phyloP scores from a whole-genome alignment of 108 stramenopile species.

The Fragilaria radians region DNA sequence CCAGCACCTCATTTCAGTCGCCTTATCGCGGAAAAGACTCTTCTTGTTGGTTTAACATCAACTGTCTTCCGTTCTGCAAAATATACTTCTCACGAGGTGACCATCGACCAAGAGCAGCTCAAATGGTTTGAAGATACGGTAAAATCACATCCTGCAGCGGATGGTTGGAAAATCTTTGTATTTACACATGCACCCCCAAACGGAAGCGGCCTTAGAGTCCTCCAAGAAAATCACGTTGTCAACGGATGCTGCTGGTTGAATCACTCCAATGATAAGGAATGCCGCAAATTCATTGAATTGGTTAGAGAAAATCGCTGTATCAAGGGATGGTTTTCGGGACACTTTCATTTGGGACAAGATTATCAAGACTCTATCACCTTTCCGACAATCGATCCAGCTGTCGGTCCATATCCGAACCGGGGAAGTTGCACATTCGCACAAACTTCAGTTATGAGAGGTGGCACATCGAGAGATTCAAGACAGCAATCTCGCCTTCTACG shows the following conservation, averaged over 20 bases:
- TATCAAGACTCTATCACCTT: constrained; percentile 21
- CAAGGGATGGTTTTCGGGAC: constrained; percentile 84
- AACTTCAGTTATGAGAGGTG: constrained; percentile 66
- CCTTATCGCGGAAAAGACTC: constrained; percentile 62
- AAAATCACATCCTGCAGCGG: constrained; percentile 33
- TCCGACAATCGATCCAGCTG: constrained; percentile 47
- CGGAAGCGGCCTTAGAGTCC: constrained; percentile 61
- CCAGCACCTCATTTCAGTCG: constrained; percentile 51
- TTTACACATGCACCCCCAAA: constrained; percentile 83
- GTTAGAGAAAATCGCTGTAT: constrained; percentile 57
- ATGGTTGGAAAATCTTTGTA: constrained; percentile 78
- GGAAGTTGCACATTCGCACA: constrained; percentile 63
- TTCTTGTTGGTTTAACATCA: constrained; percentile 66
- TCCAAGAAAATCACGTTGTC: constrained; percentile 68
- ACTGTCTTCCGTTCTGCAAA: constrained; percentile 68
- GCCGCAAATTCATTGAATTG: constrained; percentile 61
- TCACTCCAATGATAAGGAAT: constrained; percentile 41
- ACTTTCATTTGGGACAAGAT: constrained; percentile 82
- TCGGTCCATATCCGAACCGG: constrained; percentile 57
- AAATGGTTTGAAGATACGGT: constrained; percentile 69
- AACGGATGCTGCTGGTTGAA: constrained; percentile 68
- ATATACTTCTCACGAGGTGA: constrained; percentile 73
- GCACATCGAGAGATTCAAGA: constrained; percentile 62
- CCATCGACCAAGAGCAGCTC: constrained; percentile 62
- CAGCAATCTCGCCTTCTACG: constrained; percentile 71